Evolutionary conservation across 495 filamentous ascomycete genomes (phyloP), one percentile per base, ranked within the genome.

Genomic region (Amphirosellinia nigrospora): DNA sequence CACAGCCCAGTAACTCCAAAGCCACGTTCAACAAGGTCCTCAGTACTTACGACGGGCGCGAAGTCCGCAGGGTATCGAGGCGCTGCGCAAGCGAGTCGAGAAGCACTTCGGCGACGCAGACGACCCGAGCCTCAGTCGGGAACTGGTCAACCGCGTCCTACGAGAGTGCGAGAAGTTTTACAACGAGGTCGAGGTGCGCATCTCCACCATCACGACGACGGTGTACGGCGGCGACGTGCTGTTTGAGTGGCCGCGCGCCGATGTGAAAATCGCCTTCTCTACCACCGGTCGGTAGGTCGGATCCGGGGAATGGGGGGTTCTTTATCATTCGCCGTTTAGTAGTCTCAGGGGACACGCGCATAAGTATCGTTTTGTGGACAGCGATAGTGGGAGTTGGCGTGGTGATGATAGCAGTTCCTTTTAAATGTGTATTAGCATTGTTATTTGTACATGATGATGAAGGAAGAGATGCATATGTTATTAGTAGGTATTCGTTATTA

Each of bases 31-130:
- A 94, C 82, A 98, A 97, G 79, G 80, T 96, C 7, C 83, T 98
- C 26, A 85, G 90, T 9, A 82, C 85, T 19, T 92, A 97, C 73
- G 95, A 98, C 74, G 82, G 81, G 19, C 93, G 92, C 79, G 94
- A 97, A 78, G 85, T 98, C 48, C 85, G 89, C 46, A 91, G 68
- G 95, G 95, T 7, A 89, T 97, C 65, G 94, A 97, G 69, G 86
- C 91, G 70, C 84, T 98, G 36, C 89, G 89, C 77, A 96, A 96
- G 81, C 86, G 95, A 36, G 92, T 98, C 4, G 94, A 98, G 80
- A 98, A 98, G 79, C 95, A 98, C 79, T 98, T 98, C 80, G 93
- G 92, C 28, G 93, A 96, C 52, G 92, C 89, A 5, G 93, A 94
- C 71, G 93, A 95, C 71, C 87, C 86, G 41, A 82, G 74, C 23